Evolutionary conservation across 225 moss, liverwort and hornwort species (phyloP), one percentile per base, ranked within the genome.

Genomic region (Straminergon stramineum): DNA sequence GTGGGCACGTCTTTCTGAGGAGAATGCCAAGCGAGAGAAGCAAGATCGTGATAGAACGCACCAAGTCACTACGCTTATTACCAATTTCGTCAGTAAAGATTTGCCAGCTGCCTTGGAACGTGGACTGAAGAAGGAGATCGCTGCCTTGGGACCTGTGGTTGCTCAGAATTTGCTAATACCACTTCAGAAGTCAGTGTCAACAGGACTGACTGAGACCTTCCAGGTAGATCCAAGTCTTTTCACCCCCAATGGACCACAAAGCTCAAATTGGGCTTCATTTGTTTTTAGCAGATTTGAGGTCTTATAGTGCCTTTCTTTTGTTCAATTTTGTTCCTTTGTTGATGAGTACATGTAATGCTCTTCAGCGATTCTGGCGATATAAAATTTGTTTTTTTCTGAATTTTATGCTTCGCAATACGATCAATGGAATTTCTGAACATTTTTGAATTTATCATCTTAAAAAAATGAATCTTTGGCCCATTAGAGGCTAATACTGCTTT

Each of bases 1-100:
- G 94, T 95, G 95, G 93, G 89, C 92, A 23, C 94, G 97, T 37
- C 90, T 97, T 63, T 93, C 94, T 88, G 97, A 97, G 37, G 97
- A 97, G 79, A 95, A 91, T 85, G 92, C 81, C n/a, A 96, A 96
- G 88, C 91, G 94, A 55, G 97, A 97, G 48, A 97, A 97, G 76
- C 83, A 92, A 68, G 97, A 97, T 70, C 91, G 95, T 82, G 97
- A 97, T 48, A 95, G 95, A 74, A 89, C 91, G 77, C 94, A 95
- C 83, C 97, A 96, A 75, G 84, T 97, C 85, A 93, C 93, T 4
- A 88, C 70, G 48, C 82, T 91, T 64, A 71, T 94, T 15, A 88
- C 69, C 70, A 86, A 89, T 79, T 90, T 93, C 87, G 87, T 90
- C 66, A 90, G 39, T 51, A 93, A 88, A 73, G 93, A 93, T 60